These are phyloP conservation scores for Tolypocladium sp. DNA, from an alignment of 2,329 filamentous ascomycete species.

Conservation along the genomic window DNA sequence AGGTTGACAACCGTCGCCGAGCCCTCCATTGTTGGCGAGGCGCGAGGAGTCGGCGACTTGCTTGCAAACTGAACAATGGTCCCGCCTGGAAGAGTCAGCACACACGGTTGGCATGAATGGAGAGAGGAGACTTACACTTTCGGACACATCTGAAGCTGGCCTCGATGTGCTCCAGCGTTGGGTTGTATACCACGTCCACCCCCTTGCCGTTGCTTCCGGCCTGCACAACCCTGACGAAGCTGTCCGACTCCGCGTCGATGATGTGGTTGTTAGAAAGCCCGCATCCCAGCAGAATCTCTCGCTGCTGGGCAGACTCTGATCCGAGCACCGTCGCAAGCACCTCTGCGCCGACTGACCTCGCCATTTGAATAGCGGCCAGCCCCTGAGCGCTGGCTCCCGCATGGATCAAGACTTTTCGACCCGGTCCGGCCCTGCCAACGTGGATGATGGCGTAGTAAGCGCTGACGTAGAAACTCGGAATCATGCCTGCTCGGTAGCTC, in stretches of 20 bases:
- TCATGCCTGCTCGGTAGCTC: constrained; percentile 13
- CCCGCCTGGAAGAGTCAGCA: constrained; percentile 14
- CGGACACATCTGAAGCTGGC: constrained; percentile 24
- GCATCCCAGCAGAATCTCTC: constrained; percentile 20
- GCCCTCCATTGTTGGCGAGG: constrained; percentile 5
- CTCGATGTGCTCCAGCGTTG: constrained; percentile 26
- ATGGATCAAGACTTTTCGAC: constrained; percentile 31
- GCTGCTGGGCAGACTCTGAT: constrained; percentile 21
- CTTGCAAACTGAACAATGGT: constrained; percentile 21
- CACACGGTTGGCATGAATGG: not conserved
- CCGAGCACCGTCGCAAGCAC: constrained; percentile 33
- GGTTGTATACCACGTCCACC: constrained; percentile 37
- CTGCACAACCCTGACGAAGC: constrained; percentile 22
- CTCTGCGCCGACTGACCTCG: constrained; percentile 23
- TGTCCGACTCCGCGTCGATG: constrained; percentile 24
- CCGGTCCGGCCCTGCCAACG: constrained; percentile 16
- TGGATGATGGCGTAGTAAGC: constrained; percentile 32
- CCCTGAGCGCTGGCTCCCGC: constrained; percentile 33
- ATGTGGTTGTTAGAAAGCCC: constrained; percentile 27
- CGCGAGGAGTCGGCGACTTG: constrained; percentile 10
- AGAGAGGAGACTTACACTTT: constrained; percentile 17
- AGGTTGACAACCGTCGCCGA: constrained; percentile 21
- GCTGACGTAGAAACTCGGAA: constrained; percentile 29
- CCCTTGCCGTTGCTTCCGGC: constrained; percentile 20
- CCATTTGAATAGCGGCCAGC: constrained; percentile 32